Evolutionary conservation across 1,284 basidiomycete genomes (phyloP), one percentile per base, ranked within the genome.

Genomic region (Sphaerobolus stellatus): DNA sequence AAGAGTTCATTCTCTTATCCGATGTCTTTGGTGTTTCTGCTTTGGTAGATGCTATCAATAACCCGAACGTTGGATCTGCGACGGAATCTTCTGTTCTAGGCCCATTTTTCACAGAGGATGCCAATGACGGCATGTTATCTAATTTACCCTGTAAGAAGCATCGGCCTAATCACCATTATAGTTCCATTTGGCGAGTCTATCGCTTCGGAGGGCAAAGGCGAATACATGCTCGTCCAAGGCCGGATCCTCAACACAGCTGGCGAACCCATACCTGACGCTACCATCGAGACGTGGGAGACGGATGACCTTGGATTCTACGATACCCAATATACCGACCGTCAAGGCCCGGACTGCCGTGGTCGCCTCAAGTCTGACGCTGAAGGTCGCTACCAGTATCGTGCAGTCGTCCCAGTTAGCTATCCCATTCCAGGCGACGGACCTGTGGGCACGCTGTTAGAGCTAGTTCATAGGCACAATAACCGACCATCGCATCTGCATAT

Each of bases 251-350:
- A 84, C 62, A 83, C 80, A 1, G 70, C 81, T 30, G 91, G 92
- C 25, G 75, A 80, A n/a, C 85, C 87, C 1, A 77, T 93, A 48
- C 64, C 82, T 4, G 75, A 76, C 57, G 87, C 86, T 1, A 65
- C 78, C 30, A 87, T 93, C 58, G 88, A 93, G 56, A 92, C 90
- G 14, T 93, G 90, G 92, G 91, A 94, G 71, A 85, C 90, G n/a
- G 91, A 94, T 66, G 77, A 76, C 4, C 65, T 81, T 76, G 88
- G 90, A 62, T 66, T 72, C 65, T 86, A 85, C 63, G 83, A 84
- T 56, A 79, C 74, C 0, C 79, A 94, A 74, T 90, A 92, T 64
- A 63, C 71, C 1, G 72, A 78, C 31, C 78, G 87, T 18, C 68
- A 72, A 0, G 75, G 70, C 50, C 83, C 90, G 1, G 92, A 94